Conservation (phyloP, 495 filamentous ascomycete species). For the Annulohypoxylon bovei region DNA sequence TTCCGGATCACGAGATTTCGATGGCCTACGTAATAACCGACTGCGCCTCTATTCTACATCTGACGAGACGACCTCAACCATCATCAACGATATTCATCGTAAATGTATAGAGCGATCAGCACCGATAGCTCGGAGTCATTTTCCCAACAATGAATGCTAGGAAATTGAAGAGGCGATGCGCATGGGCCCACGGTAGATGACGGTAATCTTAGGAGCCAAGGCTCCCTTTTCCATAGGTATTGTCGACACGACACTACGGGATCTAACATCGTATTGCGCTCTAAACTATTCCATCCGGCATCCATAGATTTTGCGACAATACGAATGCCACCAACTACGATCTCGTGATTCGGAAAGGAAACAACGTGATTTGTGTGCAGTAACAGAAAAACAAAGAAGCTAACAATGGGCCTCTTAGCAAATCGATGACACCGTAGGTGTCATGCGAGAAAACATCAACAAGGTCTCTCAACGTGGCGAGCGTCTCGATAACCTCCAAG, state of each 20-base stretch:
- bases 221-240: not conserved
- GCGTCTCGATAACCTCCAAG: slow-evolving; percentile 86
- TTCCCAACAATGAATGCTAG: not conserved
- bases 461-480: slow-evolving; percentile 92
- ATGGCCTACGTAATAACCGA: slow-evolving; percentile 23
- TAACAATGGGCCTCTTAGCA: slow-evolving; percentile 67
- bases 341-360: slow-evolving; percentile 10
- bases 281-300: not conserved
- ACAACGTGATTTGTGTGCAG: not conserved
- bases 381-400: slow-evolving; percentile 19
- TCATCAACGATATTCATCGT: not conserved
- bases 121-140: not conserved
- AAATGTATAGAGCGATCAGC: not conserved
- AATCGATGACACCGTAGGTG: slow-evolving; percentile 93
- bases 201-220: not conserved
- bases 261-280: not conserved
- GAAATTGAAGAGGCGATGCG: slow-evolving; percentile 9
- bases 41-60: slow-evolving; percentile 12
- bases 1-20: slow-evolving; percentile 35
- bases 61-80: slow-evolving; percentile 3
- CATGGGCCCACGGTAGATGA: slow-evolving; percentile 5
- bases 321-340: not conserved
- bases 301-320: slow-evolving; percentile 4
- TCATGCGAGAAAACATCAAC: slow-evolving; percentile 95
- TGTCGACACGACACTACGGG: not conserved